Evolutionary conservation across 73 alveolate genomes (phyloP).

Genomic region (Uronychia setigera): DNA sequence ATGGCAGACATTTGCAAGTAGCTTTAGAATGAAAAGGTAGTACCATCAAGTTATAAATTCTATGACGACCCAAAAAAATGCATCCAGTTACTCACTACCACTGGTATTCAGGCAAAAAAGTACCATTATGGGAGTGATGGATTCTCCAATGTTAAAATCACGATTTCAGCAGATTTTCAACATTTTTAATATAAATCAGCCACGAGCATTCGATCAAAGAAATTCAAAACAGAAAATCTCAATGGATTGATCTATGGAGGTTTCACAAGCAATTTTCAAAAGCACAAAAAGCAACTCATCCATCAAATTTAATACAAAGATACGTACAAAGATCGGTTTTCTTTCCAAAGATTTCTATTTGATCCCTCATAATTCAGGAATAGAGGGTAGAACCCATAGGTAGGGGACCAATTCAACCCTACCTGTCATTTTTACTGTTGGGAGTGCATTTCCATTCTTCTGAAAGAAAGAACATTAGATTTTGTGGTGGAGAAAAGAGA

Average conservation of each 20-base stretch:
- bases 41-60: background rate
- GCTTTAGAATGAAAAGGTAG: background rate
- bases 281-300: background rate
- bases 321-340: background rate
- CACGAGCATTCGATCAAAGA: background rate
- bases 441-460: background rate
- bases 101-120: background rate
- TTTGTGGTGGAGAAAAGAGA: background rate
- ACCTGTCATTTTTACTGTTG: background rate
- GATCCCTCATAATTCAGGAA: background rate
- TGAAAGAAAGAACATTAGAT: background rate
- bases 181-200: background rate
- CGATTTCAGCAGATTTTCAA: background rate
- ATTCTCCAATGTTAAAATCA: background rate
- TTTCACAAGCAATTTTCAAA: background rate
- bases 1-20: background rate
- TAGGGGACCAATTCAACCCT: background rate
- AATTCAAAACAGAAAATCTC: background rate
- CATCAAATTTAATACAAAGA: background rate
- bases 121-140: background rate
- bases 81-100: background rate
- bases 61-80: background rate
- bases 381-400: background rate
- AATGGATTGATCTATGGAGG: background rate
- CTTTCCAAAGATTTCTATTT: background rate